Evolutionary conservation across 352 stramenopile species (phyloP), one percentile per base, ranked within the genome.

Genomic region (Pythium myriotylum): DNA sequence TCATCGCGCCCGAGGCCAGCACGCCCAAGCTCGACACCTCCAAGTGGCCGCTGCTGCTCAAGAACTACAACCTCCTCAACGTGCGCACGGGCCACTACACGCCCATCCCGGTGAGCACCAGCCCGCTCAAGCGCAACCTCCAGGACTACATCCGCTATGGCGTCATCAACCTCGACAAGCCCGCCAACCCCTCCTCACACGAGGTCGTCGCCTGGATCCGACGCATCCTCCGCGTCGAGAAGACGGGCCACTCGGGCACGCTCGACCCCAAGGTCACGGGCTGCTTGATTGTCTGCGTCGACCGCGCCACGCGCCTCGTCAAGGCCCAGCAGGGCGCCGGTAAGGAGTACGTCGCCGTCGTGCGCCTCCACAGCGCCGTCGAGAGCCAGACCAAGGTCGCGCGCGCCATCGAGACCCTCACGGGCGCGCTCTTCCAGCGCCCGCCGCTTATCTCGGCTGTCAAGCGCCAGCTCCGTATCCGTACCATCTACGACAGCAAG

Each of bases 141-240:
- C 77, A 94, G 35, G 94, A 99, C 67, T 99, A 99, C 73, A 82
- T 99, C 24, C 93, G 89, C 29, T 99, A 99, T 65, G 98, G 97
- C 60, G 96, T 99, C n/a, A 99, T 99, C 70, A 99, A 99, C 80
- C 86, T 99, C 23, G 98, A 99, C 83, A 99, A 99, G 79, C 97
- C 98, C 16, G 95, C 97, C 29, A 99, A 99, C 83, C 98, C 98
- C 27, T 98, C 86, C 48, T 99, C 92, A 26, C 98, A 99, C 76
- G 98, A 99, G 77, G 97, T 99, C 3, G 98, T 99, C 32, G 96
- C 94, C 6, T 99, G 98, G 98, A 99, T 99, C 65, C 99, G 99
- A 68, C 95, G 97, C 59, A 99, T 99, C 54, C 71, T 99, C 20
- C 86, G 97, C 26, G 97, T 99, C n/a, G 97, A 99, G 51, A 99